A percentile compares a stretch with the other conserved stretches of the same genome.
Evolutionary conservation across 305 asterid genomes (phyloP).

Genomic region (Euphrasia arctica): DNA sequence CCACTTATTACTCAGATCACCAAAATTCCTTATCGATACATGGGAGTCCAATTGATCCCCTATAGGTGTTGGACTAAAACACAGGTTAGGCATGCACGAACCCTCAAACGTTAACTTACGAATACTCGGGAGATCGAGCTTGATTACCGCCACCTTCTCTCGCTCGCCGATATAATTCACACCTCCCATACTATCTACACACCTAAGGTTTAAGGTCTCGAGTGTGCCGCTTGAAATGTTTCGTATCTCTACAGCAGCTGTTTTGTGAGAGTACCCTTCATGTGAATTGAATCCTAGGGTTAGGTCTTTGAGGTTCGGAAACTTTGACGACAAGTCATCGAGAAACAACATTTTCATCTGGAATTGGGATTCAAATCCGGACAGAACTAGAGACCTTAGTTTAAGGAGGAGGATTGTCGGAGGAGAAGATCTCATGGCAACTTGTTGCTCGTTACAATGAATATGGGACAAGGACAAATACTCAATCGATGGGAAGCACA

Average conservation of each 20-base stretch:
- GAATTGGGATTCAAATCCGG: neutral
- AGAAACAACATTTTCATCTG: neutral
- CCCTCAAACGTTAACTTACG: neutral
- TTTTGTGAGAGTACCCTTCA: neutral
- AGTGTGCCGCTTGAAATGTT: slow-evolving; percentile 16
- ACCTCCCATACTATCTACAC: too few species aligned
- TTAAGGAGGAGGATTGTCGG: neutral
- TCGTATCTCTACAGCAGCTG: neutral
- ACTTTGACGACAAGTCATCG: neutral
- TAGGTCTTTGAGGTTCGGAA: slow-evolving; percentile 27
- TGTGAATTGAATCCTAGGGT: neutral
- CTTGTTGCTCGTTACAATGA: neutral
- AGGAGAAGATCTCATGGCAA: neutral
- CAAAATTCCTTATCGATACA: neutral
- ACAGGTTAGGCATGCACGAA: neutral
- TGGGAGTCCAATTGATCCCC: slow-evolving; percentile 17
- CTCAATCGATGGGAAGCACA: neutral
- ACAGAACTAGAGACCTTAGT: neutral
- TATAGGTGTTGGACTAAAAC: neutral
- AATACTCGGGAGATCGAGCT: slow-evolving; percentile 20
- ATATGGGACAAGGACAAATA: neutral
- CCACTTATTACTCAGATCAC: neutral
- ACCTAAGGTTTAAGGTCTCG: neutral
- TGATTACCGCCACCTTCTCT: neutral
- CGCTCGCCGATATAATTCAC: neutral